Percentiles rank a stretch among this genome's conserved stretches.
Evolutionary conservation across 2,329 filamentous ascomycete genomes (phyloP).

Genomic region (Fusarium agapanthi): DNA sequence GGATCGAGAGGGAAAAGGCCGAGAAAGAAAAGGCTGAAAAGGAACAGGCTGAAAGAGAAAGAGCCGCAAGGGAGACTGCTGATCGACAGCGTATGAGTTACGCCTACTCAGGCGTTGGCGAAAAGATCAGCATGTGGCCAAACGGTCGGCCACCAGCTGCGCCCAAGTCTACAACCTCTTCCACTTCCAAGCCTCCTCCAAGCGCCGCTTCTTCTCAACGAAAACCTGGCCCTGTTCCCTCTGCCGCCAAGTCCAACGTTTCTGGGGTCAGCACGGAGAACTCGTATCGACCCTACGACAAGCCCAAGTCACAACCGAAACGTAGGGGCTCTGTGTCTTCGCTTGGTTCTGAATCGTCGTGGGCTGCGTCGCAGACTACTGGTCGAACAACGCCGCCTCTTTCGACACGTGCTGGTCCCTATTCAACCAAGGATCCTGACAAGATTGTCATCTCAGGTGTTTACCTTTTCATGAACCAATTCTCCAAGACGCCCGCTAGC

Average conservation of each 20-base stretch:
- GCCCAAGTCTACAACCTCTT: constrained; percentile 38
- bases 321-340: constrained; percentile 74
- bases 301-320: constrained; percentile 64
- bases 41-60: constrained; percentile 44
- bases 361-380: constrained; percentile 85
- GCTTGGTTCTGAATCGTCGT: constrained; percentile 81
- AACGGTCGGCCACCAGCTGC: constrained; percentile 62
- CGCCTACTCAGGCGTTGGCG: constrained; percentile 71
- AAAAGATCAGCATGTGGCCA: constrained; percentile 76
- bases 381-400: constrained; percentile 84
- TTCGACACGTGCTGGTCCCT: constrained; percentile 78
- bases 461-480: constrained; percentile 90
- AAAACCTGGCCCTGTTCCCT: constrained; percentile 54
- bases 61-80: constrained; percentile 42
- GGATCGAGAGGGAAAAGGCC: constrained; percentile 40
- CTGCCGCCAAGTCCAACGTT: constrained; percentile 64
- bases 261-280: constrained; percentile 70
- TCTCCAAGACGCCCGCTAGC: constrained; percentile 87
- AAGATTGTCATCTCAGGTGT: constrained; percentile 97
- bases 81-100: constrained; percentile 62
- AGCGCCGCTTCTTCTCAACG: constrained; percentile 38
- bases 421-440: constrained; percentile 88
- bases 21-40: constrained; percentile 42
- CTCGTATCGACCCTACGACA: constrained; percentile 82
- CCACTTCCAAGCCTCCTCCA: constrained; percentile 35